phyloP scores from a whole-genome alignment of 208 protist genomes.

The Leishmania braziliensis region DNA sequence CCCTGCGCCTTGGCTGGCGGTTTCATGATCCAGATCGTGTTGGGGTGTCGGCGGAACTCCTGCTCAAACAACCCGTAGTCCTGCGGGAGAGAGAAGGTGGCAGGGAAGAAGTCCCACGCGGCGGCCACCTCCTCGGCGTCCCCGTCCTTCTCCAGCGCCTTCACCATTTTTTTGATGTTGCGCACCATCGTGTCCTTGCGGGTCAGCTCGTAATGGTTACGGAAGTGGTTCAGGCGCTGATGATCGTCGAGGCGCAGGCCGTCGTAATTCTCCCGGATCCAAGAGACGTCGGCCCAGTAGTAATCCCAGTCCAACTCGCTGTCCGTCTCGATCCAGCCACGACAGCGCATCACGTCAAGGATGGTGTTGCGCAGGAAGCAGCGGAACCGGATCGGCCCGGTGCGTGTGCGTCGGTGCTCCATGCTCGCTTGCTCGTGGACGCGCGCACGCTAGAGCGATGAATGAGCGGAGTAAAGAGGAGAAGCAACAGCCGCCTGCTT shows the following conservation, averaged over 20 bases:
- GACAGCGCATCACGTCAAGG: conserved; percentile 90
- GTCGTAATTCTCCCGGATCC: conserved; percentile 94
- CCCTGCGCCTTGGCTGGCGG: conserved; percentile 95
- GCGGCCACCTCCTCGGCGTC: conserved; percentile 78
- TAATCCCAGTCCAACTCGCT: conserved; percentile 93
- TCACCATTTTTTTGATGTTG: conserved; percentile 94
- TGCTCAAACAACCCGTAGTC: conserved; percentile 96
- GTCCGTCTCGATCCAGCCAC: conserved; percentile 93
- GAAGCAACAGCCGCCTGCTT: too few relatives aligned
- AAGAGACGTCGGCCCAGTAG: conserved; percentile 92
- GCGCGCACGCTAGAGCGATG: not conserved
- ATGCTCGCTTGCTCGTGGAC: not conserved
- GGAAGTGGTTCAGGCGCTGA: conserved; percentile 95
- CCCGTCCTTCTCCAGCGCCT: conserved; percentile 86
- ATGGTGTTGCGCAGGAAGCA: conserved; percentile 91
- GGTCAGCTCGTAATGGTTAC: conserved; percentile 97
- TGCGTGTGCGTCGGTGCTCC: conserved; percentile 37
- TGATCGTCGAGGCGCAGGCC: conserved; percentile 84
- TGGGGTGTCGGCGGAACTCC: conserved; percentile 92
- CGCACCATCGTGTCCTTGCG: conserved; percentile 96
- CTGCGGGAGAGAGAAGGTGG: conserved; percentile 93
- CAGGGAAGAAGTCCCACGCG: conserved; percentile 94
- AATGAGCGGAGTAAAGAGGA: not conserved
- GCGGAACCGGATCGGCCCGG: conserved; percentile 78
- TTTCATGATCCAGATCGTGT: conserved; percentile 97